These are phyloP conservation scores for Phyllosticta citribraziliensis DNA, from an alignment of 2,329 filamentous ascomycete species.

Conservation along the genomic window DNA sequence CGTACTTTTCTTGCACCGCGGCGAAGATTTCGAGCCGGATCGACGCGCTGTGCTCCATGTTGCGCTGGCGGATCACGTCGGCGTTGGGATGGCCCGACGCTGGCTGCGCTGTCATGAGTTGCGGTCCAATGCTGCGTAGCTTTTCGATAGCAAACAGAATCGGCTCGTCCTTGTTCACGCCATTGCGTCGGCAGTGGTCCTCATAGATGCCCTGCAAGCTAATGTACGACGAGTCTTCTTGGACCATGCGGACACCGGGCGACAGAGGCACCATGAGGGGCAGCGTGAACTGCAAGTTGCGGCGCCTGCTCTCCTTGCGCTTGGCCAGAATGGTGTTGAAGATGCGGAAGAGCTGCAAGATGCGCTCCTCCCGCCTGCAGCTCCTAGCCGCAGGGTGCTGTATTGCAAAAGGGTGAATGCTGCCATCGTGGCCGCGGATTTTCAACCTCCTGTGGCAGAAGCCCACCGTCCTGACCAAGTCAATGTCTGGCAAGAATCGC, in stretches of 20 bases:
- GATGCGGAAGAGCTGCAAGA: constrained; percentile 91
- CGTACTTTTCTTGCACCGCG: constrained; percentile 88
- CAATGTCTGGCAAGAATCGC: constrained; percentile 88
- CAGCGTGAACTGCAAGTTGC: constrained; percentile 91
- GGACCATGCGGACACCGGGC: constrained; percentile 87
- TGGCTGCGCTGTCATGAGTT: constrained; percentile 18
- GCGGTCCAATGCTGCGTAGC: constrained; percentile 54
- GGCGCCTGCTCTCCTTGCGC: constrained; percentile 87
- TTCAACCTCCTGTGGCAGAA: constrained; percentile 87
- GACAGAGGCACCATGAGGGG: constrained; percentile 93
- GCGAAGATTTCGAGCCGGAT: constrained; percentile 86
- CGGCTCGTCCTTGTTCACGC: constrained; percentile 88
- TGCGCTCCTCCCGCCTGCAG: constrained; percentile 87
- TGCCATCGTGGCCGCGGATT: constrained; percentile 95
- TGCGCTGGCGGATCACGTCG: constrained; percentile 41
- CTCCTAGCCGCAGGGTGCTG: constrained; percentile 91
- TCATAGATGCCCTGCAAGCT: constrained; percentile 93
- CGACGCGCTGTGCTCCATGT: constrained; percentile 57
- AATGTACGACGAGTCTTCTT: constrained; percentile 90
- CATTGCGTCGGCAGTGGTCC: constrained; percentile 81
- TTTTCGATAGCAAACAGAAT: constrained; percentile 94
- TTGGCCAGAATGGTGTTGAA: constrained; percentile 88
- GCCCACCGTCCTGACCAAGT: constrained; percentile 81
- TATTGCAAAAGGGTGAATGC: constrained; percentile 90
- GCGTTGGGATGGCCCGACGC: constrained; percentile 1